Evolutionary conservation across 2,329 filamentous ascomycete genomes (phyloP).

Genomic region (Chaetomiaceae sp.): DNA sequence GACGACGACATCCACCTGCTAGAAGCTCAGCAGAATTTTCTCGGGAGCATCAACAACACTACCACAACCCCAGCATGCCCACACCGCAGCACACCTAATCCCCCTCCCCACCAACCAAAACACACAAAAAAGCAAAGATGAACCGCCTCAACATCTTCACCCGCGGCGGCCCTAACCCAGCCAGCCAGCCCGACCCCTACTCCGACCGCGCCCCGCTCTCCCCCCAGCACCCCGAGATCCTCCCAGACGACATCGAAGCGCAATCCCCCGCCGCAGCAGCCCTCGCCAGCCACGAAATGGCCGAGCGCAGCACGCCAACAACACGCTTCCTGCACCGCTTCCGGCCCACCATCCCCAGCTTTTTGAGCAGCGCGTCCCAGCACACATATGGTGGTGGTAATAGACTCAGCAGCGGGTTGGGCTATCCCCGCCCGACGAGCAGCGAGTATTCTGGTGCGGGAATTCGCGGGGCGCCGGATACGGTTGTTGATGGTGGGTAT

Average conservation of each 20-base stretch:
- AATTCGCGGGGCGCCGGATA: constrained; percentile 18
- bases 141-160: constrained; percentile 25
- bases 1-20: no score
- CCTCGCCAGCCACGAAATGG: constrained; percentile 24
- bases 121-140: constrained; percentile 13
- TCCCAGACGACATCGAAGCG: constrained; percentile 24
- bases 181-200: constrained; percentile 7
- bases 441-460: constrained; percentile 27
- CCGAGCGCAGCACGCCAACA: constrained; percentile 23
- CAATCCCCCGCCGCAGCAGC: constrained; percentile 14
- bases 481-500: constrained; percentile 15
- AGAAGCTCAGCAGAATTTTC: no score
- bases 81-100: not conserved
- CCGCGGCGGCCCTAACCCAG: constrained; percentile 4
- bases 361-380: constrained; percentile 23
- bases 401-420: no score
- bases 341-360: constrained; percentile 29
- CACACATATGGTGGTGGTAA: not conserved
- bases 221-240: constrained; percentile 3
- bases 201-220: constrained; percentile 22
- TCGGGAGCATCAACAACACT: no score
- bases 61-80: not conserved
- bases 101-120: not conserved
- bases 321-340: constrained; percentile 28
- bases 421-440: constrained; percentile 24